Percentiles rank a stretch among this genome's conserved stretches.
Evolutionary conservation across 2,329 filamentous ascomycete species (phyloP).

Genomic region (Colletotrichum theobromicola): DNA sequence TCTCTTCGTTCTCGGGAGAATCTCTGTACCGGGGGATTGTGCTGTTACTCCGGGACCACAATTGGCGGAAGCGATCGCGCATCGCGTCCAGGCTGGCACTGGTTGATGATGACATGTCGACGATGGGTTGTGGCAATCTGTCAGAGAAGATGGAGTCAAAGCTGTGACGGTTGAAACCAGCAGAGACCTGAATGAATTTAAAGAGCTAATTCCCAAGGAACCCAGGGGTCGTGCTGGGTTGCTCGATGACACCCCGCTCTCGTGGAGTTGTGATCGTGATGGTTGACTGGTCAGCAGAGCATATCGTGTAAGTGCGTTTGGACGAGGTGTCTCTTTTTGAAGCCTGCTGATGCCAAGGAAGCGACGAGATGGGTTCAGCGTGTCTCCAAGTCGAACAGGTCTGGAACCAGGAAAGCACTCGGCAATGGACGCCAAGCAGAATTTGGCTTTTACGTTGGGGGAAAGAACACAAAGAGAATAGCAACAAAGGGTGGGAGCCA

Average conservation of each 20-base stretch:
- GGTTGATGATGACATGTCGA: not conserved
- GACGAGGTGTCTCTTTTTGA: not conserved
- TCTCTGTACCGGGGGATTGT: constrained; percentile 1
- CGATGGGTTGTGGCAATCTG: not conserved
- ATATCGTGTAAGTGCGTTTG: not conserved
- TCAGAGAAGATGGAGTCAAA: not conserved
- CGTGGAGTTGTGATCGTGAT: not conserved
- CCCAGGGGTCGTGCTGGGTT: not conserved
- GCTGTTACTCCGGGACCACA: constrained; percentile 1
- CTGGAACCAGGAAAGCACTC: not conserved
- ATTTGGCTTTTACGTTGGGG: not conserved
- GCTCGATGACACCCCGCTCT: not conserved
- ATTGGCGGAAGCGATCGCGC: constrained; percentile 11
- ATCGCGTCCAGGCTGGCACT: not conserved
- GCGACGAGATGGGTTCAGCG: not conserved
- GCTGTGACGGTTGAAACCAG: not conserved
- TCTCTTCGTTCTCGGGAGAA: not conserved
- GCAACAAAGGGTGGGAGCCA: not conserved
- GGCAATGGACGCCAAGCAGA: not conserved
- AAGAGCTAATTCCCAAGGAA: not conserved
- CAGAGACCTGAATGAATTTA: too few species aligned
- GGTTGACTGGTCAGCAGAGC: not conserved
- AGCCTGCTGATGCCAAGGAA: not conserved
- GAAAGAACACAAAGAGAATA: not conserved
- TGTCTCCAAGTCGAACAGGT: not conserved